Evolutionary conservation across 2,329 filamentous ascomycete species (phyloP).

Genomic region (Trichoderma sp.): DNA sequence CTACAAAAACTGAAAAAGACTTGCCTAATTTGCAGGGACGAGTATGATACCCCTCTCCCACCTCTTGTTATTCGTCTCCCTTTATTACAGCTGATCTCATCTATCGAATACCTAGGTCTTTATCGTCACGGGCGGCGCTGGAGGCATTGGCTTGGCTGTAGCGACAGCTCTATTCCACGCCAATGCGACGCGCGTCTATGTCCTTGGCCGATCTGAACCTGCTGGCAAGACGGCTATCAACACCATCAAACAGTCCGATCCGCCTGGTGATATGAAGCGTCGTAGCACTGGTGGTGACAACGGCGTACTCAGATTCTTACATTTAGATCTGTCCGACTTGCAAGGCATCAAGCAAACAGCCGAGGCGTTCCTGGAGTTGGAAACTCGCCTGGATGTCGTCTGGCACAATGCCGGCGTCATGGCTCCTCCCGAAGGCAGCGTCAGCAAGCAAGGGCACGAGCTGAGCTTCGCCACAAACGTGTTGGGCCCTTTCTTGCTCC

Average conservation of each 20-base stretch:
- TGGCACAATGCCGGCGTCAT: constrained; percentile 48
- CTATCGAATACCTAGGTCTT: constrained; percentile 40
- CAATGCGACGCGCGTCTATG: constrained; percentile 52
- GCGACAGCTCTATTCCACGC: constrained; percentile 53
- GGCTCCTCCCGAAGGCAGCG: constrained; percentile 39
- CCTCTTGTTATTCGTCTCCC: background rate
- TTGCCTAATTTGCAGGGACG: constrained; percentile 45
- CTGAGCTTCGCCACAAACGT: constrained; percentile 45
- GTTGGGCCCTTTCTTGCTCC: constrained; percentile 43
- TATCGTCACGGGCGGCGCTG: constrained; percentile 48
- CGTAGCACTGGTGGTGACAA: constrained; percentile 49
- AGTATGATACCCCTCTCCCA: background rate
- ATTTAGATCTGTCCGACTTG: constrained; percentile 44
- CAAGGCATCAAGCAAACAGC: constrained; percentile 36
- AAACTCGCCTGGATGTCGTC: constrained; percentile 39
- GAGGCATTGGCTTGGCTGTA: constrained; percentile 52
- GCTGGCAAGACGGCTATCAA: constrained; percentile 47
- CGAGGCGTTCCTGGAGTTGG: constrained; percentile 30
- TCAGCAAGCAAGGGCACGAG: constrained; percentile 44
- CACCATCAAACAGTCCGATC: constrained; percentile 40
- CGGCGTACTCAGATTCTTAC: constrained; percentile 41
- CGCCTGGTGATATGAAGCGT: constrained; percentile 44
- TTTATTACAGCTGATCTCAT: background rate
- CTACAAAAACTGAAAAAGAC: constrained; percentile 46
- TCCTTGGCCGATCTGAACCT: constrained; percentile 48